Conservation (phyloP, 2,329 filamentous ascomycete species). For the Diaporthe sp. region DNA sequence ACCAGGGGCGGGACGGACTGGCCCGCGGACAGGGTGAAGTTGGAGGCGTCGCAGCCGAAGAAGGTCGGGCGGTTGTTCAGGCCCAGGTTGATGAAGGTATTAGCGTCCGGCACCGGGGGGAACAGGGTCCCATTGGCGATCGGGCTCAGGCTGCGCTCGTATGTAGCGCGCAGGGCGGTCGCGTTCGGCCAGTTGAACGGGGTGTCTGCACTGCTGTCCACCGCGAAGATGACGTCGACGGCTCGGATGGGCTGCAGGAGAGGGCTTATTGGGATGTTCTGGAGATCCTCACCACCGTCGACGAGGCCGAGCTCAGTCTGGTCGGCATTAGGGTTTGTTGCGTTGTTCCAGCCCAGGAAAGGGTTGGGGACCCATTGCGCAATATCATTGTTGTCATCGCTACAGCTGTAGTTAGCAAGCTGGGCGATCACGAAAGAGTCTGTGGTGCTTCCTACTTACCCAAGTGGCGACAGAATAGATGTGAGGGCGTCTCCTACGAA, state of each 20-base stretch:
- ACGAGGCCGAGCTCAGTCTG: slow-evolving; percentile 59
- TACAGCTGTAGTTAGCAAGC: not conserved
- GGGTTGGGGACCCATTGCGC: slow-evolving; percentile 73
- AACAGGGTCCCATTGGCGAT: slow-evolving; percentile 70
- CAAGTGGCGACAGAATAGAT: slow-evolving; percentile 68
- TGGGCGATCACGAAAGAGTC: no score
- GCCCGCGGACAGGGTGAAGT: slow-evolving; percentile 47
- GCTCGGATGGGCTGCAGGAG: slow-evolving; percentile 64
- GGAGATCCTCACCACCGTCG: slow-evolving; percentile 64
- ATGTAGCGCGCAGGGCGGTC: slow-evolving; percentile 69
- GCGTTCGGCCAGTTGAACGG: slow-evolving; percentile 72
- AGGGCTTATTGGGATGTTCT: slow-evolving; percentile 67
- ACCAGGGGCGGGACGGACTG: slow-evolving; percentile 49
- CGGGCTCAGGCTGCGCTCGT: slow-evolving; percentile 62
- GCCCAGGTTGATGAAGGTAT: slow-evolving; percentile 70
- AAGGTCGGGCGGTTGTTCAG: slow-evolving; percentile 73
- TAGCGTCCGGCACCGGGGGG: slow-evolving; percentile 68
- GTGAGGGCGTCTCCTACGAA: slow-evolving; percentile 66
- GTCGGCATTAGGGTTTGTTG: slow-evolving; percentile 53
- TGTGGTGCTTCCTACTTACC: slow-evolving; percentile 10
- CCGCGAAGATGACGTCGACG: slow-evolving; percentile 75
- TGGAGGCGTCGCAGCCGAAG: slow-evolving; percentile 69
- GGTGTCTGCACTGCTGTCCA: slow-evolving; percentile 76
- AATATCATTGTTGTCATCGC: slow-evolving; percentile 63
- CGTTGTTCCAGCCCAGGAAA: slow-evolving; percentile 66